These are phyloP conservation scores for Eucalyptus shirleyi DNA, from an alignment of 345 rosid species.

Conservation along the genomic window DNA sequence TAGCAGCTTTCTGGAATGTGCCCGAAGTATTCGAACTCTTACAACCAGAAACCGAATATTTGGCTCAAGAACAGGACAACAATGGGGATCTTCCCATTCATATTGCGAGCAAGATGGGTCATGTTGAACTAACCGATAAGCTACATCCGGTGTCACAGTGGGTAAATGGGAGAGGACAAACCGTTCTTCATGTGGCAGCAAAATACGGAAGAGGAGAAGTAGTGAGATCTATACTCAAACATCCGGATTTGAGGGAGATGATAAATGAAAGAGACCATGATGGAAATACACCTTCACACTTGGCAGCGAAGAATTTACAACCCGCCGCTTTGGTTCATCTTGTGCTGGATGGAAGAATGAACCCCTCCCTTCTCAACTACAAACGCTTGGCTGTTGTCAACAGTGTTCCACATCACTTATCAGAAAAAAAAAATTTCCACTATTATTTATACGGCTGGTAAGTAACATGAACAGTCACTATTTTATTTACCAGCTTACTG, in stretches of 20 bases:
- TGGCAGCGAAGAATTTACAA: not conserved
- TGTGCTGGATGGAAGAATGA: not conserved
- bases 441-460: rapidly evolving
- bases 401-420: rapidly evolving
- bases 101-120: not conserved
- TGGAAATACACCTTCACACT: not conserved
- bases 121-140: not conserved
- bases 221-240: not conserved
- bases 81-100: not conserved
- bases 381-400: rapidly evolving
- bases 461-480: not conserved
- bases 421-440: no score
- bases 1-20: not conserved
- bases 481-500: not conserved
- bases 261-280: not conserved
- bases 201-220: not conserved
- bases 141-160: not conserved
- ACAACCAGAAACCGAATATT: not conserved
- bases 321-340: not conserved
- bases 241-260: not conserved
- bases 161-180: not conserved
- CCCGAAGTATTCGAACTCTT: not conserved
- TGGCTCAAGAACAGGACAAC: not conserved
- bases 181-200: not conserved
- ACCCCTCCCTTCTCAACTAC: rapidly evolving